These are phyloP conservation scores for Ligustrum vulgare DNA, from an alignment of 257 asterid genomes.

Conservation along the genomic window DNA sequence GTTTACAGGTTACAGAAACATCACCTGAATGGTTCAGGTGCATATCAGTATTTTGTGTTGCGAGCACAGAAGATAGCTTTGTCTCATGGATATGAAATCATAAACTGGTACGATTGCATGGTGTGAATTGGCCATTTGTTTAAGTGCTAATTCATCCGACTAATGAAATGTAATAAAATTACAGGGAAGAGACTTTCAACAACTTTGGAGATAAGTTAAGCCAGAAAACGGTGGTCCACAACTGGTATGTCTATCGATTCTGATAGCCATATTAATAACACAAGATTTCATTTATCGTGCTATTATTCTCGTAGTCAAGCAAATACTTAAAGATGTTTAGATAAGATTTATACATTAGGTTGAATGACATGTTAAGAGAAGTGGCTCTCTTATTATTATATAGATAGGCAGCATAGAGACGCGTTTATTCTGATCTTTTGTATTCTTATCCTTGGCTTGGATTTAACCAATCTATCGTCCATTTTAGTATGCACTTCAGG, in stretches of 20 bases:
- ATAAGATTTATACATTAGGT: not conserved
- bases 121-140: not conserved
- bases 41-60: slow-evolving; percentile 78
- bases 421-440: not conserved
- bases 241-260: slow-evolving; percentile 56
- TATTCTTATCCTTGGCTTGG: not conserved
- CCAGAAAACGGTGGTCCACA: slow-evolving; percentile 80
- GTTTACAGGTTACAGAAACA: slow-evolving; percentile 57
- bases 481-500: not conserved
- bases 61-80: slow-evolving; percentile 83
- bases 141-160: not conserved
- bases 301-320: not conserved
- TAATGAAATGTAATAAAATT: slow-evolving; percentile 10
- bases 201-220: slow-evolving; percentile 80
- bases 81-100: slow-evolving; percentile 87
- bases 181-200: slow-evolving; percentile 97
- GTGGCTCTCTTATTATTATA: not conserved
- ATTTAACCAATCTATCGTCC: not conserved
- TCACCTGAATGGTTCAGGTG: slow-evolving; percentile 42
- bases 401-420: not conserved
- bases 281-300: not conserved
- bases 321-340: not conserved
- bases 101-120: slow-evolving; percentile 64
- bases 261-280: slow-evolving; percentile 11
- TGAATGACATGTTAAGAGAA: not conserved